Evolutionary conservation across 257 asterid genomes (phyloP).

Genomic region (Leonotis leonurus): DNA sequence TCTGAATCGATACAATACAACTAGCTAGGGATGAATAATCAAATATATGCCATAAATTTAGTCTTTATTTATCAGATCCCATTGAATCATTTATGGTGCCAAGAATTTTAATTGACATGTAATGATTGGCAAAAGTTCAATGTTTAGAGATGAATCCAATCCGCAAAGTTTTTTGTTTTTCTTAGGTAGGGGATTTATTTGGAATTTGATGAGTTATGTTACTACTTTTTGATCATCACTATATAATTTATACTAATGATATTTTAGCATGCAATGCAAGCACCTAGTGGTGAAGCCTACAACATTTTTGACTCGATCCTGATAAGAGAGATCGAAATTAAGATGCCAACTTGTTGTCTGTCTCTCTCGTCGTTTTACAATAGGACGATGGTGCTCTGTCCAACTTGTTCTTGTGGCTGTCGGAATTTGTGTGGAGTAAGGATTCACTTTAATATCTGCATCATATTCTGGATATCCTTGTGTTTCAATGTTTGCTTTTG

Average conservation of each 20-base stretch:
- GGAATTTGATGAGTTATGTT: background rate
- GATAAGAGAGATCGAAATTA: conserved; percentile 48
- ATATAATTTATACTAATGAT: too few species aligned
- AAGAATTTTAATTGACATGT: background rate
- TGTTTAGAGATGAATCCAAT: background rate
- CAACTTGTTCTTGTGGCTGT: conserved; percentile 49
- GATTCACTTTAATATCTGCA: background rate
- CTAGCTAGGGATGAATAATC: too few species aligned
- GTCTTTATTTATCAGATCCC: too few species aligned
- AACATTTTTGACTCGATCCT: conserved; percentile 20
- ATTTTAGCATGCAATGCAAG: too few species aligned
- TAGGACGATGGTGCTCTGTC: conserved; percentile 28
- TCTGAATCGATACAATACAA: too few species aligned
- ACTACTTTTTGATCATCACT: too few species aligned
- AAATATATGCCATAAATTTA: too few species aligned
- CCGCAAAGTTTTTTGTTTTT: too few species aligned
- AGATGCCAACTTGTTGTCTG: conserved; percentile 41
- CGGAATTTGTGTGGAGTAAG: conserved; percentile 33
- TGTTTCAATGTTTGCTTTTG: background rate
- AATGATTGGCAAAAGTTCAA: background rate
- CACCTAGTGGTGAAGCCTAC: conserved; percentile 23
- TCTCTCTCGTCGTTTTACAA: conserved; percentile 47
- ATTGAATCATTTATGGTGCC: too few species aligned
- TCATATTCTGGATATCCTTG: background rate
- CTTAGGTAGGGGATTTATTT: too few species aligned